Evolutionary conservation across 2,329 filamentous ascomycete genomes (phyloP).

Genomic region (Apiospora hydei): DNA sequence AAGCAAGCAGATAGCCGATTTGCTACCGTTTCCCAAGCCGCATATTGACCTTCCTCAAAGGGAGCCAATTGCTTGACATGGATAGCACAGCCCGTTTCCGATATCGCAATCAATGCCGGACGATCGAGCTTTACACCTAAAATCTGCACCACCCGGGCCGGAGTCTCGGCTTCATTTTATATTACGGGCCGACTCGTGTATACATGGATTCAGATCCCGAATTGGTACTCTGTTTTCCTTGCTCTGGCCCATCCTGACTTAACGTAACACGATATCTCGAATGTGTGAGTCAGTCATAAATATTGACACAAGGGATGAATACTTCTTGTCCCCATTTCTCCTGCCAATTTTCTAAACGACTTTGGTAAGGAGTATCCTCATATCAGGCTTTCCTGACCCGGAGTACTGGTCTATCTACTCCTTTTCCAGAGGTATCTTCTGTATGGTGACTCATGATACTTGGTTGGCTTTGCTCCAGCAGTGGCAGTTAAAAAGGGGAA

Average conservation of each 20-base stretch:
- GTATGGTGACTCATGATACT: not conserved
- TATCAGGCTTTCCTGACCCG: not conserved
- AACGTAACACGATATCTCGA: not conserved
- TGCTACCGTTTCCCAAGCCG: not conserved
- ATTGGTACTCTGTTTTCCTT: not conserved
- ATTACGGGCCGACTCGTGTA: not conserved
- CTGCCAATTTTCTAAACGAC: too few relatives aligned
- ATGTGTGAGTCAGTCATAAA: not conserved
- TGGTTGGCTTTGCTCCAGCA: too few relatives aligned
- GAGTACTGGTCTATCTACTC: not conserved
- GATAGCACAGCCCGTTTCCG: not conserved
- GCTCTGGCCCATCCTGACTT: not conserved
- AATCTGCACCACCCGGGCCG: not conserved
- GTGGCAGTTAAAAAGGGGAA: too few relatives aligned
- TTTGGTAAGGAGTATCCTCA: too few relatives aligned
- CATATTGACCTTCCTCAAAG: not conserved
- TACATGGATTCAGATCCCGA: not conserved
- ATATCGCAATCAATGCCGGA: slow-evolving; percentile 2
- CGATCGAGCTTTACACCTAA: not conserved
- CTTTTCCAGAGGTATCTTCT: not conserved
- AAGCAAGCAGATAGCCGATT: not conserved
- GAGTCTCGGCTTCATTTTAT: not conserved
- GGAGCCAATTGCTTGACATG: not conserved
- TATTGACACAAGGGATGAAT: not conserved
- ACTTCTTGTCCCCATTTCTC: not conserved